Conservation (phyloP, 192 early-diverging fungal species). For the Podila epigama region DNA sequence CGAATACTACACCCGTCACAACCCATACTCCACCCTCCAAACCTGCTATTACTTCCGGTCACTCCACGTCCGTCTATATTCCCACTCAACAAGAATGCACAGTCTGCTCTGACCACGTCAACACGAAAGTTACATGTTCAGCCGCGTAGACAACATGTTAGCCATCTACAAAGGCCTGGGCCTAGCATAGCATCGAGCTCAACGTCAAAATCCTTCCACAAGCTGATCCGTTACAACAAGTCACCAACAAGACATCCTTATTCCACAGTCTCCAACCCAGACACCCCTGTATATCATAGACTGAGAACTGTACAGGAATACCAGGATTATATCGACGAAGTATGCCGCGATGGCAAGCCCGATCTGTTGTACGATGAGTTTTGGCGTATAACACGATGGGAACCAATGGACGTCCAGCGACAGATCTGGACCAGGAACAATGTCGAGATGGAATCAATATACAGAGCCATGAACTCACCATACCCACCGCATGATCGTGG, state of each 20-base stretch:
- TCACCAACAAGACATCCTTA: background rate
- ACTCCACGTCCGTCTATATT: background rate
- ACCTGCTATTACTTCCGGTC: background rate
- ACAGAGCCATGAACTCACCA: background rate
- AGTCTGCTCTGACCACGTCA: background rate
- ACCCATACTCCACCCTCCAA: background rate
- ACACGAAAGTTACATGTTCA: background rate
- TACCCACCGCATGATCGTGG: background rate
- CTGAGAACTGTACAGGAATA: background rate
- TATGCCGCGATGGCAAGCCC: slow-evolving; percentile 10
- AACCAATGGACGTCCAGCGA: slow-evolving; percentile 15
- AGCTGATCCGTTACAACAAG: background rate
- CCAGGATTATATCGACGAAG: slow-evolving; percentile 13
- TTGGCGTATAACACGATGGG: slow-evolving; percentile 26
- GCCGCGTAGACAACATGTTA: too few species aligned
- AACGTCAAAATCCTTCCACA: background rate
- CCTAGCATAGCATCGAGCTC: too few species aligned
- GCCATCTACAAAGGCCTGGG: too few species aligned
- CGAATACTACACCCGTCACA: background rate
- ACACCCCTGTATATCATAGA: background rate
- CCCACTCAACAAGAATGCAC: background rate
- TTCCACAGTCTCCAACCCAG: background rate
- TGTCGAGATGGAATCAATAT: background rate
- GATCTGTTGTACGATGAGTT: slow-evolving; percentile 32
- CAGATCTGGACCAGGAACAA: slow-evolving; percentile 14